phyloP scores from a whole-genome alignment of 768 basidiomycete genomes.

The Trametes cingulata region DNA sequence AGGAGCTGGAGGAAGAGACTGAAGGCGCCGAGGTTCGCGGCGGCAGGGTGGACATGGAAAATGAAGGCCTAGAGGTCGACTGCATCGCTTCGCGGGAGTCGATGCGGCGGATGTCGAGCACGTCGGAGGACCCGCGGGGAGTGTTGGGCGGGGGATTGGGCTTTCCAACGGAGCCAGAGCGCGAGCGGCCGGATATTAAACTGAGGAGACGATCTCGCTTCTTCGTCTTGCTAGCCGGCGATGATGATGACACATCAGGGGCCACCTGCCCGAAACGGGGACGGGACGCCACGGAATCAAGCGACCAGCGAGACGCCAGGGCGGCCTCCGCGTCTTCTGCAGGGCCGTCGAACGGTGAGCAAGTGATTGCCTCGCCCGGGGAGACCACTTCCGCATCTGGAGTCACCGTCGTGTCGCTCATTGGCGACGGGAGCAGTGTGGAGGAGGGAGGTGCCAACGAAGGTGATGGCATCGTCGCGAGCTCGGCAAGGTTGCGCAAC shows the following conservation, averaged over 20 bases:
- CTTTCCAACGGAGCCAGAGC: constrained; percentile 30
- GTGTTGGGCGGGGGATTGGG: constrained; percentile 22
- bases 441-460: constrained; percentile 6
- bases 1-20: constrained; percentile 22
- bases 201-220: constrained; percentile 33
- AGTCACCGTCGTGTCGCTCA: constrained; percentile 14
- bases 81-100: constrained; percentile 17
- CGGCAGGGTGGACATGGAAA: constrained; percentile 6
- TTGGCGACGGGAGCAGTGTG: constrained; percentile 14
- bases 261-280: constrained; percentile 21
- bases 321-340: constrained; percentile 13
- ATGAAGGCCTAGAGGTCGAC: constrained; percentile 15
- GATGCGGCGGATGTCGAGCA: constrained; percentile 22
- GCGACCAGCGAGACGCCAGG: constrained; percentile 32
- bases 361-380: constrained; percentile 17
- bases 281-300: constrained; percentile 28
- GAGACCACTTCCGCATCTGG: constrained; percentile 10
- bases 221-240: constrained; percentile 19
- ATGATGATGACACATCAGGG: constrained; percentile 21
- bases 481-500: constrained; percentile 26
- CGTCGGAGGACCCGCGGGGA: constrained; percentile 20
- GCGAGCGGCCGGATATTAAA: constrained; percentile 30
- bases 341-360: constrained; percentile 5
- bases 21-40: constrained; percentile 11
- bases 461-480: constrained; percentile 26